These are phyloP conservation scores for Suillus placidus DNA, from an alignment of 768 basidiomycete species.

Conservation along the genomic window DNA sequence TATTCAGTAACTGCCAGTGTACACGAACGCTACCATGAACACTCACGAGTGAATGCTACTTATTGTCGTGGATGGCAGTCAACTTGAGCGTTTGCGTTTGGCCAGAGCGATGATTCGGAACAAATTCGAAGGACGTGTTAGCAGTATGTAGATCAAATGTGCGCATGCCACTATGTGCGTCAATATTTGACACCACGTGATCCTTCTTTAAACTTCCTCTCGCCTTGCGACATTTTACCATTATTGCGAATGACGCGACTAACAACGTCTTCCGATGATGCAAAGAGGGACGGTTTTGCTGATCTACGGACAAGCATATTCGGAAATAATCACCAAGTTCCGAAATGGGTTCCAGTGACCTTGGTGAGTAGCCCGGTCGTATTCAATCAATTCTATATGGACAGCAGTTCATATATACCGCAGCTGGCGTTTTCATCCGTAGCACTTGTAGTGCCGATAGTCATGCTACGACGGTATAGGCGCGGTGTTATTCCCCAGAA, in stretches of 20 bases:
- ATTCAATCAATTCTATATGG: not conserved
- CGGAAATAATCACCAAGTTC: conserved; percentile 1
- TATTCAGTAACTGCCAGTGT: not conserved
- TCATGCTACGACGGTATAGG: conserved; percentile 18
- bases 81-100: not conserved
- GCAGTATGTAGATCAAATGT: not conserved
- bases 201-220: not conserved
- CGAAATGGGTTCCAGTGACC: conserved; percentile 11
- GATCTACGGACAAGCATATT: not conserved
- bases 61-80: not conserved
- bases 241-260: conserved; percentile 8
- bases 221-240: not conserved
- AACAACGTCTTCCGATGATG: conserved; percentile 1
- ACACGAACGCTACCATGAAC: not conserved
- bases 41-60: not conserved
- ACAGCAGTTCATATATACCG: not conserved
- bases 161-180: too few species aligned
- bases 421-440: conserved; percentile 19
- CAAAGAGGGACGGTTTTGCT: not conserved
- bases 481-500: conserved; percentile 3
- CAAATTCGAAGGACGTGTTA: not conserved
- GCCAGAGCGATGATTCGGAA: not conserved
- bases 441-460: conserved; percentile 17
- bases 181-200: not conserved
- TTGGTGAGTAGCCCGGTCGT: conserved; percentile 4